These are phyloP conservation scores for Coniochaeta prunicola DNA, from an alignment of 2,329 filamentous ascomycete genomes.

Conservation along the genomic window DNA sequence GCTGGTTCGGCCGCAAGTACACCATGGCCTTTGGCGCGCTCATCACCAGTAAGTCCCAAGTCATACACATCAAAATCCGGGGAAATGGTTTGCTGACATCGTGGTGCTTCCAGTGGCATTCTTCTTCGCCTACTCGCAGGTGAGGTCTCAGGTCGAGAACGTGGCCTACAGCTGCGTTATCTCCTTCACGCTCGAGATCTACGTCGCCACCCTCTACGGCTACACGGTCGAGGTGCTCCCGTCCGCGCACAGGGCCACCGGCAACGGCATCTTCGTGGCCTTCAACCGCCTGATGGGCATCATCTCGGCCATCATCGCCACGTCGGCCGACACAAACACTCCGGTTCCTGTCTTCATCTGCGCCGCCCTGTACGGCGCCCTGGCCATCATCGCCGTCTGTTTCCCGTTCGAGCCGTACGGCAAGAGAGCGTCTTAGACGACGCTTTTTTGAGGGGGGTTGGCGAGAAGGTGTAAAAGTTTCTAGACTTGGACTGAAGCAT, in stretches of 20 bases:
- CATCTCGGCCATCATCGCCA: slow-evolving; percentile 60
- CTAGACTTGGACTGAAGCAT: no score
- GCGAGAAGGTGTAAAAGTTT: no score
- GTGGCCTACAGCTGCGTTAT: slow-evolving; percentile 63
- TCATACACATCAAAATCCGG: no score
- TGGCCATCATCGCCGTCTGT: slow-evolving; percentile 47
- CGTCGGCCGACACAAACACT: slow-evolving; percentile 51
- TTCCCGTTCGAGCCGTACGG: slow-evolving; percentile 66
- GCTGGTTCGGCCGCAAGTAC: slow-evolving; percentile 53
- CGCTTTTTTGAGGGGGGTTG: no score
- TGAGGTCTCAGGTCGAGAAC: slow-evolving; percentile 54
- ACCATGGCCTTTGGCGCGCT: slow-evolving; percentile 61
- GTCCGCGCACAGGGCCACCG: slow-evolving; percentile 64
- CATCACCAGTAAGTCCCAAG: slow-evolving; percentile 19
- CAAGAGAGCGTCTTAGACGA: slow-evolving; percentile 5
- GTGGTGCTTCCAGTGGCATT: slow-evolving; percentile 56
- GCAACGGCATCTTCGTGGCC: slow-evolving; percentile 65
- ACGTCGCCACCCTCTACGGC: slow-evolving; percentile 56
- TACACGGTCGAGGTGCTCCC: slow-evolving; percentile 56
- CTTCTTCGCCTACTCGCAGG: slow-evolving; percentile 69
- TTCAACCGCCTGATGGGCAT: slow-evolving; percentile 71
- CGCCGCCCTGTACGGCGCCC: slow-evolving; percentile 54
- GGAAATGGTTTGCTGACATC: no score
- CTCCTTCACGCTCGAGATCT: slow-evolving; percentile 54
- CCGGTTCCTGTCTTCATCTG: slow-evolving; percentile 62